phyloP scores from a whole-genome alignment of 371 early-diverging fungal genomes.

The Apophysomyces elegans region DNA sequence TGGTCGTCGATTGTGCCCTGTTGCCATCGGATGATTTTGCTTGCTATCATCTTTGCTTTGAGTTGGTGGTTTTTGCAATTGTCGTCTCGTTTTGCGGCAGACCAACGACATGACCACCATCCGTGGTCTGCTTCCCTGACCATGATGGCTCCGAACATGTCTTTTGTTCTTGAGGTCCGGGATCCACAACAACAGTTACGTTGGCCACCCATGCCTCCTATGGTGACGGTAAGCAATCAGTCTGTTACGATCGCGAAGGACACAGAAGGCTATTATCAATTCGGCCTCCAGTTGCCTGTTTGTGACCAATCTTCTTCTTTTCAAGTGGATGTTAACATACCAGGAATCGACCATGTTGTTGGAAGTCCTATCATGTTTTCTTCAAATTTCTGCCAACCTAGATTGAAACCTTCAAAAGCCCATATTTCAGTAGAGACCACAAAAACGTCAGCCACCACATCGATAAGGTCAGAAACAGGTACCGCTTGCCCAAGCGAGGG shows the following conservation, averaged over 20 bases:
- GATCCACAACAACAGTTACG: background rate
- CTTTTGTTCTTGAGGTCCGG: background rate
- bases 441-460: background rate
- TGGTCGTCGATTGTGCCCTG: background rate
- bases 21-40: background rate
- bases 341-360: background rate
- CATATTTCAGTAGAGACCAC: background rate
- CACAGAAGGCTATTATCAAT: slow-evolving; percentile 7
- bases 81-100: background rate
- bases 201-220: background rate
- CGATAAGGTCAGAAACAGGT: background rate
- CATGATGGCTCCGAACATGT: slow-evolving; percentile 1
- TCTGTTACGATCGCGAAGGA: background rate
- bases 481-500: background rate
- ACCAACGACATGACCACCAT: background rate
- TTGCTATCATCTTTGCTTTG: background rate
- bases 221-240: slow-evolving; percentile 4
- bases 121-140: slow-evolving; percentile 7
- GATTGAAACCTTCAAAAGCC: background rate
- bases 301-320: slow-evolving; percentile 7
- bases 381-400: background rate
- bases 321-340: slow-evolving; percentile 7
- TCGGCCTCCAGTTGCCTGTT: background rate
- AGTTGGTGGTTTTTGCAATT: background rate
- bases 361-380: slow-evolving; percentile 4